Conservation (phyloP, 192 early-diverging fungal species). For the Coemansia sp. region DNA sequence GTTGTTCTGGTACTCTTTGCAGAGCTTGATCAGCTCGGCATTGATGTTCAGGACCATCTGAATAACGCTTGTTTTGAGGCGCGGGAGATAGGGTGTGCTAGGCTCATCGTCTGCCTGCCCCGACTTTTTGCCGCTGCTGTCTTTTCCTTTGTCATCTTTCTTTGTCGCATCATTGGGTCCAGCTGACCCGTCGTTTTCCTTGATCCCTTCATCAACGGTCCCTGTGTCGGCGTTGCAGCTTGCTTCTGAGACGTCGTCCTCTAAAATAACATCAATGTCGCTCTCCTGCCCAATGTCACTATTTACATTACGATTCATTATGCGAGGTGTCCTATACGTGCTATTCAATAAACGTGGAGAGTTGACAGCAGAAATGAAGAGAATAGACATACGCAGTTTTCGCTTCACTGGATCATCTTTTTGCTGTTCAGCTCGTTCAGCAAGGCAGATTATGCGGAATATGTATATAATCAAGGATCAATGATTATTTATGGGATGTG, state of each 20-base stretch:
- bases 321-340: neutral
- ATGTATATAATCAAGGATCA: too few relatives aligned
- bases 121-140: conserved; percentile 7
- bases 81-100: conserved; percentile 38
- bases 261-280: conserved; percentile 48
- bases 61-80: conserved; percentile 54
- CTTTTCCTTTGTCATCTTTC: conserved; percentile 12
- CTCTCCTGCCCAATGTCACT: conserved; percentile 39
- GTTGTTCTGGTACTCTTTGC: conserved; percentile 65
- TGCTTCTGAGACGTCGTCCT: conserved; percentile 41
- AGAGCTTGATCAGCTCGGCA: conserved; percentile 59
- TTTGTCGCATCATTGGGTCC: neutral
- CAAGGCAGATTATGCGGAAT: too few relatives aligned
- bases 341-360: neutral
- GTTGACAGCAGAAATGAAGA: neutral
- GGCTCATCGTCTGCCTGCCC: conserved; percentile 35
- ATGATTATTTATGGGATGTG: too few relatives aligned
- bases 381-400: neutral
- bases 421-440: too few relatives aligned
- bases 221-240: conserved; percentile 15
- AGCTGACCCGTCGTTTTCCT: neutral
- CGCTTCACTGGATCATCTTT: too few relatives aligned
- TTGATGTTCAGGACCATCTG: conserved; percentile 66
- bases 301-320: conserved; percentile 19
- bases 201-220: neutral